Evolutionary conservation across 73 alveolate species (phyloP).

Genomic region (Tetrahymena elliotti): DNA sequence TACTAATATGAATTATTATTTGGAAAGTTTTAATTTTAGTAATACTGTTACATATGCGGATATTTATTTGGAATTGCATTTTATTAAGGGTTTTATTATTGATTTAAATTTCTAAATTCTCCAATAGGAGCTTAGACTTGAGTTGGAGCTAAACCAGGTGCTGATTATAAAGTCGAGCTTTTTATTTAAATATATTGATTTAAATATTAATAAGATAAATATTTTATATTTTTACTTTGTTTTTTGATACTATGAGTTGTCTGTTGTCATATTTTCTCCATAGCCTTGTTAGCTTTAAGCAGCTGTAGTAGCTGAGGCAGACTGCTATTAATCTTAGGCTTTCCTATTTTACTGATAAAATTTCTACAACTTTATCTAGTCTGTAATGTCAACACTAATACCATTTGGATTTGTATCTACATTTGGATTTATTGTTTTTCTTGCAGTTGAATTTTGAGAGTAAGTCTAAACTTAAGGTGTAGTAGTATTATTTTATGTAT

Average conservation of each 20-base stretch:
- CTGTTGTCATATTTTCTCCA: background rate
- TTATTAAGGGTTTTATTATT: background rate
- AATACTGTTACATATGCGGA: background rate
- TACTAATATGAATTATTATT: background rate
- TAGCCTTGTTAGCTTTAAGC: background rate
- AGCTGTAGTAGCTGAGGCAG: no score
- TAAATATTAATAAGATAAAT: background rate
- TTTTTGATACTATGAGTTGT: background rate
- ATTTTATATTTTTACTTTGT: background rate
- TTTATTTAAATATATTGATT: background rate
- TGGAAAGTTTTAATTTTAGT: background rate
- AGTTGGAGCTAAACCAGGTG: background rate
- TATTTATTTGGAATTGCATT: background rate
- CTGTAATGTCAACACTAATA: background rate
- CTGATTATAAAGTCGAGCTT: background rate
- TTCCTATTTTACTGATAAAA: background rate
- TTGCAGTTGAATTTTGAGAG: background rate
- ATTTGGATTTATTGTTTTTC: background rate
- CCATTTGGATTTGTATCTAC: background rate
- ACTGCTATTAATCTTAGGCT: background rate
- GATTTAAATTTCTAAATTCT: background rate
- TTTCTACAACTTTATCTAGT: background rate
- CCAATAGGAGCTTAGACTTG: background rate
- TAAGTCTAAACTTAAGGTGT: background rate
- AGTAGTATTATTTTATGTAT: background rate